These are phyloP conservation scores for Pseudocercospora fijiensis DNA, from an alignment of 2,329 filamentous ascomycete genomes.

Conservation along the genomic window DNA sequence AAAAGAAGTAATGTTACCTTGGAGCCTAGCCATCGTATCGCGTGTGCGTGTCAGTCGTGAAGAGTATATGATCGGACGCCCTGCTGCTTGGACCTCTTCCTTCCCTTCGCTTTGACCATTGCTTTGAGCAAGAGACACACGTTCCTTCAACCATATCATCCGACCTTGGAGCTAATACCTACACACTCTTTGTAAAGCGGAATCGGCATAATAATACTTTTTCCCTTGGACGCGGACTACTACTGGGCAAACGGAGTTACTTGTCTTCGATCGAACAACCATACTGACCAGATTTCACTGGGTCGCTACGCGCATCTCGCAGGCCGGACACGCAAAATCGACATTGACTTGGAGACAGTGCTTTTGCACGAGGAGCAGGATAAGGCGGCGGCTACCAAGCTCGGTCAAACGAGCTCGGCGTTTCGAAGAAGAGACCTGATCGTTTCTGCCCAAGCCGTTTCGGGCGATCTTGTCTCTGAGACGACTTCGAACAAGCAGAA, in stretches of 20 bases:
- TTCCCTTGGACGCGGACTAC: slow-evolving; percentile 8
- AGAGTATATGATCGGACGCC: slow-evolving; percentile 23
- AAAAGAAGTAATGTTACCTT: slow-evolving; percentile 15
- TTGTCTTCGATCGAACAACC: slow-evolving; percentile 1
- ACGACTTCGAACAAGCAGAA: not conserved
- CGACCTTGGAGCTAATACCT: slow-evolving; percentile 16
- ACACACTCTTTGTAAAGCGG: slow-evolving; percentile 22
- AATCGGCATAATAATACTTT: slow-evolving; percentile 14
- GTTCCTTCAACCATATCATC: slow-evolving; percentile 22
- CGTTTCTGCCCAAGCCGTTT: not conserved
- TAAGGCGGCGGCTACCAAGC: not conserved
- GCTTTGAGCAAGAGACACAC: slow-evolving; percentile 17
- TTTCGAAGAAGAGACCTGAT: not conserved
- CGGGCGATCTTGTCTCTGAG: not conserved
- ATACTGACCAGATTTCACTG: not conserved
- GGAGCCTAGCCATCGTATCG: slow-evolving; percentile 20
- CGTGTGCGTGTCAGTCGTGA: slow-evolving; percentile 13
- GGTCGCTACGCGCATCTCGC: slow-evolving; percentile 16
- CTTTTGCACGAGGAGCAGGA: not conserved
- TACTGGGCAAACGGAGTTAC: slow-evolving; percentile 1
- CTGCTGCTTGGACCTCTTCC: slow-evolving; percentile 20
- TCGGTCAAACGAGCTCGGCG: not conserved
- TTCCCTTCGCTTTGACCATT: slow-evolving; percentile 24
- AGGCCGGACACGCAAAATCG: slow-evolving; percentile 14
- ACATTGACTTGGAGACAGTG: not conserved